A percentile compares a stretch with the other conserved stretches of the same genome.
Evolutionary conservation across 345 rosid species (phyloP).

Genomic region (Eucalyptus grandis): DNA sequence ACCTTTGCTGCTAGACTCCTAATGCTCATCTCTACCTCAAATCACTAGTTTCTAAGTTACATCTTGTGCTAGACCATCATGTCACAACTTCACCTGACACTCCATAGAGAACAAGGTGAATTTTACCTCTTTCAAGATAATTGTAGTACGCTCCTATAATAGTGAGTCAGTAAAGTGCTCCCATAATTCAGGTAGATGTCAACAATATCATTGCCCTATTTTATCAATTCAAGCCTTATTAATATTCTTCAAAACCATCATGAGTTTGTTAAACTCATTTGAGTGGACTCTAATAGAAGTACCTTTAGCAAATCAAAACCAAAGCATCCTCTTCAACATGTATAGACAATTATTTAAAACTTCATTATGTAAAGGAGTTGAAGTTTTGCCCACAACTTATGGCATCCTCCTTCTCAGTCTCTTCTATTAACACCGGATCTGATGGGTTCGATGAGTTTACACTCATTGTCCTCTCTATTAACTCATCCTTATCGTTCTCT

Average conservation of each 20-base stretch:
- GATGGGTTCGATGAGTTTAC: neutral
- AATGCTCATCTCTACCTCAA: neutral
- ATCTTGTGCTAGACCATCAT: neutral
- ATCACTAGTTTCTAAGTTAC: neutral
- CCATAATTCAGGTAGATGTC: accelerated
- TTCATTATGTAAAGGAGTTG: neutral
- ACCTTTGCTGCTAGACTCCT: accelerated
- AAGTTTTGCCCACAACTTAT: neutral
- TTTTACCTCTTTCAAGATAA: neutral
- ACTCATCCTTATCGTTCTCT: neutral
- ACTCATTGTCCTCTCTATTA: neutral
- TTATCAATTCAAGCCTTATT: neutral
- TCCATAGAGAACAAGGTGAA: neutral
- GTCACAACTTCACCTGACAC: accelerated
- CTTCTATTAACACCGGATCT: neutral
- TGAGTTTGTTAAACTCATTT: neutral
- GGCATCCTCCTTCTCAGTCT: neutral
- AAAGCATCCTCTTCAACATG: neutral
- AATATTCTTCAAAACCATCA: neutral
- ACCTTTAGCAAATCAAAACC: neutral
- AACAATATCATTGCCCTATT: accelerated
- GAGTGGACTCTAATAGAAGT: neutral
- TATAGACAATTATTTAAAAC: neutral
- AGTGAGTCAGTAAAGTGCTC: neutral
- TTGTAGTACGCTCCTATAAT: neutral